Base-by-base conservation (phyloP, 1,284 basidiomycete species). In the Sutorius eximius region DNA sequence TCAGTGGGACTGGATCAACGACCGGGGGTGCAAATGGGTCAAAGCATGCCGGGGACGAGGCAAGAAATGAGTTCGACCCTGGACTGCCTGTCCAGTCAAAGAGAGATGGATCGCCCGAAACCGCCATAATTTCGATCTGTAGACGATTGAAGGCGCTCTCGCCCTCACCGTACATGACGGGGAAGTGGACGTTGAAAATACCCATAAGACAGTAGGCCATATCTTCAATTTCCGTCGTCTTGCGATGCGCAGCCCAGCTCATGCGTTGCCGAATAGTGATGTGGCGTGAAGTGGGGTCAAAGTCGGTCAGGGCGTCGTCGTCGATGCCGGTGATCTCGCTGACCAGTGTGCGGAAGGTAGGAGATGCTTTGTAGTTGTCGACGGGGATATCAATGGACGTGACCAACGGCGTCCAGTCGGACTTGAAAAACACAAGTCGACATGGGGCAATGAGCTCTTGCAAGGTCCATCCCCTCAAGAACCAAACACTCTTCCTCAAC, bases 391-490 rank as follows among this genome's bases (percentile, higher is more conserved):
- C 59, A n/a, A 45, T 41, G n/a, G 53, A 56, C 38, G 49, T 49
- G 37, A 38, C 18, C 41, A 62, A 45, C 20, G 51, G 18, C 6
- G 59, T 50, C 63, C 65, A 65, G 36, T 67, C 65, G 0, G 51
- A 53, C 45, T 53, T 51, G 58, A 58, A 65, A 40, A 65, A 65
- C 12, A 63, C 16, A 16, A 65, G 45, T 13, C 43, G 49, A 9
- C 12, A 11, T 3, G 63, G 63, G 10, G 63, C 63, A n/a, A 65
- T 63, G 29, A 64, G 54, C 18, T 67, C 63, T 27, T 64, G 63
- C 13, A 67, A 34, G 7, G 65, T 64, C 65, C 63, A 63, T 6
- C 63, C 63, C 36, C 65, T 47, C 53, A 55, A 43, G 41, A 63
- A 63, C 65, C 63, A 65, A 13, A 63, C 0, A 38, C 58, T 56